Evolutionary conservation across 73 alveolate species (phyloP), one percentile per base, ranked within the genome.

Genomic region (Paramecium caudatum): DNA sequence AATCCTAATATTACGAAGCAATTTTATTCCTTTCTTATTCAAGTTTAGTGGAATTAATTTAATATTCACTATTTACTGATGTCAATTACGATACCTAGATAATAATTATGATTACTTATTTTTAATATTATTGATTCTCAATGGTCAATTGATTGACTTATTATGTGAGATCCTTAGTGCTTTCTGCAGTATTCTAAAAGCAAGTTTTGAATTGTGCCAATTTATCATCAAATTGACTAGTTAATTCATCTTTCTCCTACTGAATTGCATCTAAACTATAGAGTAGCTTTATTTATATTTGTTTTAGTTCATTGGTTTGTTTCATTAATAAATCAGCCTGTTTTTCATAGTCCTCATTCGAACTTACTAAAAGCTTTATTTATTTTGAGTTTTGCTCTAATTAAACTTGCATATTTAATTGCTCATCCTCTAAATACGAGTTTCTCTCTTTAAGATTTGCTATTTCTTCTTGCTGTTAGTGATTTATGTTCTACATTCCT

Each of bases 271-370:
- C 88, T 17, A 74, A 41, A 74, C 43, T 74, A 4, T 41, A 74
- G 17, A 74, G 25, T 43, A 74, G n/a, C 43, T 74, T 74, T n/a
- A 74, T 74, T 12, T 74, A 19, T 74, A 74, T 41, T 43, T 74
- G 43, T 43, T 74, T 74, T 1, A 74, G 65, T 8, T 74, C 88
- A 41, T 74, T 74, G 6, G 30, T 74, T 43, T 74, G 39, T n/a
- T 74, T 39, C 19, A 41, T 13, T 6, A 27, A 15, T 4, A 23
- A 36, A 41, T 74, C 88, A 9, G 47, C 15, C 32, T 41, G 43
- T 45, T 74, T 45, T 74, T 41, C 68, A 45, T 74, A 41, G 25
- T 74, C 62, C 43, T 74, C 88, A 41, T 74, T 74, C 0, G 62
- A 74, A 16, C 47, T 37, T 0, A 74, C 45, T 15, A 74, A 6